Percentiles rank a stretch among this genome's conserved stretches.
These are phyloP conservation scores for Glycyrrhiza uralensis DNA, from an alignment of 306 rosid genomes.

Conservation along the genomic window DNA sequence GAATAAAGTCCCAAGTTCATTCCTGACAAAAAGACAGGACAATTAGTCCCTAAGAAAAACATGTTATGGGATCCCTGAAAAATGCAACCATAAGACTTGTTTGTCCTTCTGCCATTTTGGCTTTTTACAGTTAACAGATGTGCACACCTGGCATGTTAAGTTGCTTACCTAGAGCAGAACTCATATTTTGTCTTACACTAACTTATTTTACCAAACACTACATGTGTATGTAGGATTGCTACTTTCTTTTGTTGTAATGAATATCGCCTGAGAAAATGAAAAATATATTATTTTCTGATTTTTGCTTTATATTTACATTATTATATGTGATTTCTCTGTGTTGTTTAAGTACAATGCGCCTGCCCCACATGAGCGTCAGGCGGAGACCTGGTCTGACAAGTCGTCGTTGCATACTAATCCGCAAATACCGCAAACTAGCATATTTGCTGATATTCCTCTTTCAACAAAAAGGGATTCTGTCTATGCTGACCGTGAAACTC, in stretches of 20 bases:
- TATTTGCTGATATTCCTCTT: slow-evolving; percentile 43
- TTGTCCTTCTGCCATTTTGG: not conserved
- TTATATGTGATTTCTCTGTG: slow-evolving; percentile 3
- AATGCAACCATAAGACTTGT: not conserved
- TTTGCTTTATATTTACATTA: not conserved
- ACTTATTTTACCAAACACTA: too few relatives aligned
- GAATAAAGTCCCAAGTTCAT: not conserved
- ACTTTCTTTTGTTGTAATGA: slow-evolving; percentile 13
- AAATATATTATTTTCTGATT: not conserved
- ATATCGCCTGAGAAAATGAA: not conserved
- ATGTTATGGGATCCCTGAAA: not conserved
- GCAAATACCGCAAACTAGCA: slow-evolving; percentile 57
- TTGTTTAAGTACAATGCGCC: slow-evolving; percentile 46
- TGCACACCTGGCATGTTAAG: not conserved
- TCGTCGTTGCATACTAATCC: slow-evolving; percentile 43
- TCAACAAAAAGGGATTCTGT: slow-evolving; percentile 67
- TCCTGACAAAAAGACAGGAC: not conserved
- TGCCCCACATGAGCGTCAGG: slow-evolving; percentile 59
- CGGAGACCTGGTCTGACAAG: slow-evolving; percentile 67
- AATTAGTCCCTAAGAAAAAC: not conserved
- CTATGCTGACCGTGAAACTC: slow-evolving; percentile 57
- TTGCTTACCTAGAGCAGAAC: not conserved
- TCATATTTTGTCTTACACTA: too few relatives aligned
- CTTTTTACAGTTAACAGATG: not conserved
- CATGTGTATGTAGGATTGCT: not conserved